Conservation (phyloP, 1,139 yeast genomes). For the Candida pseudoviswanathii region DNA sequence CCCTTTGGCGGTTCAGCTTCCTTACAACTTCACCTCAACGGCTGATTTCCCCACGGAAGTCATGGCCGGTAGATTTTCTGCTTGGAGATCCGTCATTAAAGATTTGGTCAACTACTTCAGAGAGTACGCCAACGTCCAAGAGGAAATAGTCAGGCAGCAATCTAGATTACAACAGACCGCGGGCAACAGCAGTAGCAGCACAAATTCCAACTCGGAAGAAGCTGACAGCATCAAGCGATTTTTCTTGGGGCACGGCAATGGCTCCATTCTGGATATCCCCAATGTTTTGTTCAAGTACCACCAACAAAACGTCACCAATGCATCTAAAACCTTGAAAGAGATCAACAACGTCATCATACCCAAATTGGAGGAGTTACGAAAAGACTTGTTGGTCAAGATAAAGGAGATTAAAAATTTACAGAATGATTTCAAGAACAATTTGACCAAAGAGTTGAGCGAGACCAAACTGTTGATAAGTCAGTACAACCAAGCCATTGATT, state of each 20-base stretch:
- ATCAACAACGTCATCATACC: conserved; percentile 72
- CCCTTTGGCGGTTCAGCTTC: conserved; percentile 42
- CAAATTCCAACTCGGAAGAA: conserved; percentile 13
- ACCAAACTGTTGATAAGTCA: conserved; percentile 56
- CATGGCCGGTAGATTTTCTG: conserved; percentile 76
- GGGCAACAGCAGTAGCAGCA: conserved; percentile 21
- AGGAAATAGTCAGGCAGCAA: conserved; percentile 84
- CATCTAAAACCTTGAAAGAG: conserved; percentile 72
- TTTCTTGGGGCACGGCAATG: conserved; percentile 76
- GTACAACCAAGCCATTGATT: conserved; percentile 47
- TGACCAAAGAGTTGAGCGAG: conserved; percentile 65
- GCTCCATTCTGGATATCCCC: conserved; percentile 83
- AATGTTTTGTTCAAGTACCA: conserved; percentile 73
- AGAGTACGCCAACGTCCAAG: conserved; percentile 84
- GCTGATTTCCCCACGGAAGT: conserved; percentile 76
- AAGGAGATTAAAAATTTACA: conserved; percentile 83
- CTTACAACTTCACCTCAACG: conserved; percentile 33
- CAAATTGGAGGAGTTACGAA: conserved; percentile 78
- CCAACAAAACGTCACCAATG: conserved; percentile 66
- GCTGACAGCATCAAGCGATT: conserved; percentile 40
- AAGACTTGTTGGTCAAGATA: conserved; percentile 80
- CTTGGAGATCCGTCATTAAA: conserved; percentile 82
- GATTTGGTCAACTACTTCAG: conserved; percentile 73
- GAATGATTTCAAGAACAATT: conserved; percentile 79
- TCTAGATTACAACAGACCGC: conserved; percentile 80